A percentile compares a stretch with the other conserved stretches of the same genome.
Evolutionary conservation across 163 green algal genomes (phyloP).

Genomic region (Trebouxia gelatinosa): DNA sequence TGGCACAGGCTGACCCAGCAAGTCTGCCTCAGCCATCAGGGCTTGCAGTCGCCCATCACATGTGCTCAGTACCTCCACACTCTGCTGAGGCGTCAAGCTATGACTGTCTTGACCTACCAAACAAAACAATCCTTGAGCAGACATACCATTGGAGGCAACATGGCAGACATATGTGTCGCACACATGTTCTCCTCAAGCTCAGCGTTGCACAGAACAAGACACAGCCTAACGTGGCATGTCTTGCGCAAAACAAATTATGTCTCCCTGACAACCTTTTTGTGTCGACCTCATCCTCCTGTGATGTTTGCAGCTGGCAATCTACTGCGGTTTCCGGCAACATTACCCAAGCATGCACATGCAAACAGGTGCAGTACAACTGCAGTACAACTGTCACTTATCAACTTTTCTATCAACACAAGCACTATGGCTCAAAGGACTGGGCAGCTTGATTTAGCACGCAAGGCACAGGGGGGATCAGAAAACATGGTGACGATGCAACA

Average conservation of each 20-base stretch:
- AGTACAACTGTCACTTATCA: background rate
- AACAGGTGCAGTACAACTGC: background rate
- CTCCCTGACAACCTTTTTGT: too few relatives aligned
- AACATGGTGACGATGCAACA: background rate
- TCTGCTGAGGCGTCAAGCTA: background rate
- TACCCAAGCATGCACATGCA: background rate
- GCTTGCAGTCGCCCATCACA: slow-evolving; percentile 20
- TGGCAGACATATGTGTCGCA: background rate
- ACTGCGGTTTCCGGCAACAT: too few relatives aligned
- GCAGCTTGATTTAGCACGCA: too few relatives aligned
- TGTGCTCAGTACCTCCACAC: slow-evolving; percentile 1
- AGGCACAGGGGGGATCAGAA: background rate
- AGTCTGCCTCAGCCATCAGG: slow-evolving; percentile 18
- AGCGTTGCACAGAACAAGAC: too few relatives aligned
- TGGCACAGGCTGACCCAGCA: background rate
- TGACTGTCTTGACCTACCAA: background rate
- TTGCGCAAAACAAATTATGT: too few relatives aligned
- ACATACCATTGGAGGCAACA: background rate
- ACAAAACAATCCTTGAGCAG: background rate
- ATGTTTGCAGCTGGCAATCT: too few relatives aligned
- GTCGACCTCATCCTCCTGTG: too few relatives aligned
- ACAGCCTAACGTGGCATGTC: background rate
- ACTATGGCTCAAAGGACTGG: too few relatives aligned
- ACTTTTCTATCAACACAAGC: background rate
- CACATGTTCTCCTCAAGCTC: too few relatives aligned